Evolutionary conservation across 805 yeast genomes (phyloP).

Genomic region (Priceomyces melissophilus): DNA sequence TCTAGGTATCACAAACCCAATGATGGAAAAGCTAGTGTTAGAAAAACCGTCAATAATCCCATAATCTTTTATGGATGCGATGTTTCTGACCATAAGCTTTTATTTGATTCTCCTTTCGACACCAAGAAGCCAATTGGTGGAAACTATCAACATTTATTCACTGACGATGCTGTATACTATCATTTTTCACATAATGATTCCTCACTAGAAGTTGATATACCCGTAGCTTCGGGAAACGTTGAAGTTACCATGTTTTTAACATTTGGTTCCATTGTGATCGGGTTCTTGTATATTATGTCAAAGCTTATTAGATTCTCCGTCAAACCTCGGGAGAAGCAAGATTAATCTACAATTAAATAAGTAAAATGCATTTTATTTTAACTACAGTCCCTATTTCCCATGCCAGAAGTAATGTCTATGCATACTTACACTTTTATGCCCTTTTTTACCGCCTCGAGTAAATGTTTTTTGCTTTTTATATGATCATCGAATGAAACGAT

Average conservation of each 20-base stretch:
- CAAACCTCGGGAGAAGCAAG: too few species aligned
- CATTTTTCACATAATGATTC: conserved; percentile 14
- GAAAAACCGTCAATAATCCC: conserved; percentile 20
- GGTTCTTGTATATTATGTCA: conserved; percentile 4
- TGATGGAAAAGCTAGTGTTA: conserved; percentile 8
- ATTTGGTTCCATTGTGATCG: conserved; percentile 2
- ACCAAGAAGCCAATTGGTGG: conserved; percentile 27
- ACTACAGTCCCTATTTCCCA: too few species aligned
- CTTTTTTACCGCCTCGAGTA: too few species aligned
- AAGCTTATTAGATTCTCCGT: conserved; percentile 4
- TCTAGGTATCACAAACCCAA: conserved; percentile 39
- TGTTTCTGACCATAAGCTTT: conserved; percentile 20
- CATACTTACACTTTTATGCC: too few species aligned
- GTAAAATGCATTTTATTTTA: too few species aligned
- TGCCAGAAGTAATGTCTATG: too few species aligned
- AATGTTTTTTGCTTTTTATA: conserved; percentile 6
- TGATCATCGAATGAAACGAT: conserved; percentile 15
- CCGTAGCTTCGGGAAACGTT: not conserved
- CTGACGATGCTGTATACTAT: conserved; percentile 38
- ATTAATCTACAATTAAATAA: too few species aligned
- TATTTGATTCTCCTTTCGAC: conserved; percentile 38
- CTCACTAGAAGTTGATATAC: conserved; percentile 2
- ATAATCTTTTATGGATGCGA: conserved; percentile 37
- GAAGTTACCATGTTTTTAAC: conserved; percentile 2
- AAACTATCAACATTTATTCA: conserved; percentile 33